Base-by-base conservation (phyloP, 371 early-diverging fungal species). In the Funneliformis caledonium region DNA sequence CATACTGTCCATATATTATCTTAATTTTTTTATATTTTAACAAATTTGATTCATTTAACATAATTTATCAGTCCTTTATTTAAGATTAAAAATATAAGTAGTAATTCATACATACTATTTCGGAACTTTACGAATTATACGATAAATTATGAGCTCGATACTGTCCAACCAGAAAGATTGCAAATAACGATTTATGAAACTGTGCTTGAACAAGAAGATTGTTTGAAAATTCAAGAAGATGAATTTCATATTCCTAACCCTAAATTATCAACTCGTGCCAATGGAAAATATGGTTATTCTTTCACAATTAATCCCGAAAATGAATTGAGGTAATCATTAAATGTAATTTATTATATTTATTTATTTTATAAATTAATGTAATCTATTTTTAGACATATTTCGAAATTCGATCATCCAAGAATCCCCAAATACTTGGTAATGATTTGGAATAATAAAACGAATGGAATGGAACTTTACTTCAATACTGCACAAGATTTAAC, bases 301-400 rank as follows among this genome's bases (percentile, higher is more conserved):
- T 62, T 76, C 19, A 45, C 61, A 47, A 60, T 76, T 62, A 47
- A 76, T 45, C 62, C 26, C 0, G 76, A 76, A 42, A 76, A 62
- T 62, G 76, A 76, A 31, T 26, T 76, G 4, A 76, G 33, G 76
- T 76, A 60, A 62, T 26, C 45, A 45, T 8, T 76, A 43, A n/a
- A 47, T 70, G 10, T 11, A 37, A 12, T 4, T 16, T 70, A 11
- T 19, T n/a, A 43, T 42, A 10, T 26, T 19, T 37, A 4, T 65
- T 14, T 31, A 33, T 14, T 42, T 26, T 16, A 67, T 37, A 37
- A 10, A 33, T 67, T 9, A 33, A 14, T 31, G 1, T 43, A 37
- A 12, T 42, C 16, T 42, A 16, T 42, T 11, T 62, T 33, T 45
- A 75, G 75, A 6, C 60, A 75, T 42, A 75, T 75, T 8, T 56